These are phyloP conservation scores for Vitis hybrid DNA, from an alignment of 177 flowering plant genomes.

Conservation along the genomic window DNA sequence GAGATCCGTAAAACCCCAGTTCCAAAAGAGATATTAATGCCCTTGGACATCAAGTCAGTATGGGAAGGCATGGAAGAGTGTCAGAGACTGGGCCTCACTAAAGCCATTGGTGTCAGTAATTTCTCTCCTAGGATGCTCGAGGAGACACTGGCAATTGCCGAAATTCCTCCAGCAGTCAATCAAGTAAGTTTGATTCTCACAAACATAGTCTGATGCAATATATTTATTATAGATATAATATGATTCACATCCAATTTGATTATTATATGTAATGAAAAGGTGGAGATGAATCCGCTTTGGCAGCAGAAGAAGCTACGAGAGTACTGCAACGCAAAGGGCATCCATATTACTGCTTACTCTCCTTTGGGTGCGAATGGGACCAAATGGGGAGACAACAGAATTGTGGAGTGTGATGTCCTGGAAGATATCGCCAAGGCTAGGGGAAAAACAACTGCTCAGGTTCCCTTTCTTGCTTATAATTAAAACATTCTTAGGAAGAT, in stretches of 20 bases:
- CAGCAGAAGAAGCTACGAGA: too few relatives aligned
- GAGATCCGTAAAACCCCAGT: not conserved
- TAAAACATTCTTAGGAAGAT: too few relatives aligned
- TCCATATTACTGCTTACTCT: not conserved
- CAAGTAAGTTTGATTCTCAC: not conserved
- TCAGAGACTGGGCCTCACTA: not conserved
- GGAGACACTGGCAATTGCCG: not conserved
- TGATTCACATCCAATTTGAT: too few relatives aligned
- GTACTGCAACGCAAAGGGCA: not conserved
- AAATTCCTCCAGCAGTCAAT: not conserved
- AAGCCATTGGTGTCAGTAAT: constrained; percentile 8
- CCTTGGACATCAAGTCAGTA: not conserved
- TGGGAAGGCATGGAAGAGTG: constrained; percentile 7
- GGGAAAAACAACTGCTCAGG: too few relatives aligned
- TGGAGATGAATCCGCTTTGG: too few relatives aligned
- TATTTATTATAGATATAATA: too few relatives aligned
- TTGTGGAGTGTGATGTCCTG: constrained; percentile 11
- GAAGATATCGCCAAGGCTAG: not conserved
- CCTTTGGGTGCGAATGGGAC: not conserved
- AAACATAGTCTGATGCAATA: too few relatives aligned
- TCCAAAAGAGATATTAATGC: not conserved
- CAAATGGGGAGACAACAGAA: constrained; percentile 13
- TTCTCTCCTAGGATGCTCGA: not conserved
- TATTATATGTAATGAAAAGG: too few relatives aligned
- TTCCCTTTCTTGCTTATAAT: too few relatives aligned